phyloP scores from a whole-genome alignment of 2,329 filamentous ascomycete species.

The Xylariaceae sp. region DNA sequence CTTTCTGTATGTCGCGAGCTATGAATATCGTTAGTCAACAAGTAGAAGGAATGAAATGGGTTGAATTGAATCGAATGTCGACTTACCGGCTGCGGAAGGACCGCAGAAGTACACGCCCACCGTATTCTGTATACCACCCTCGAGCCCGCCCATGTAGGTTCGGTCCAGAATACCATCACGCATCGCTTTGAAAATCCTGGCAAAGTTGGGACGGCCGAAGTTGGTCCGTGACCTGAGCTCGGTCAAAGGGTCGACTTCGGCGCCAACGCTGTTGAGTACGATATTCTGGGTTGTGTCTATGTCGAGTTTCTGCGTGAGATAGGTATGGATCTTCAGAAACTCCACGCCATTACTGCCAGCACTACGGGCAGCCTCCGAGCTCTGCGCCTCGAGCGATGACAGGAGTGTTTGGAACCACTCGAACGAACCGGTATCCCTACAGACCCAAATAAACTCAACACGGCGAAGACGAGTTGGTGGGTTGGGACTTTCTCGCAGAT shows the following conservation, averaged over 20 bases:
- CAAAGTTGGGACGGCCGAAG: conserved; percentile 91
- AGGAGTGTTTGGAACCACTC: conserved; percentile 98
- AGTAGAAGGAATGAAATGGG: neutral
- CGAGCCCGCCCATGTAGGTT: conserved; percentile 78
- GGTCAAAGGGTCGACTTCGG: conserved; percentile 82
- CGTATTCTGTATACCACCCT: conserved; percentile 71
- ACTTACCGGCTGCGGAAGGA: conserved; percentile 63
- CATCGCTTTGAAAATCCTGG: conserved; percentile 75
- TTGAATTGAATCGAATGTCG: conserved; percentile 2
- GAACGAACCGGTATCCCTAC: conserved; percentile 90
- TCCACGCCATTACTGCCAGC: conserved; percentile 67
- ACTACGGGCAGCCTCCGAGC: conserved; percentile 62
- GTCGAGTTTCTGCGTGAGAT: conserved; percentile 90
- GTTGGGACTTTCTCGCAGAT: conserved; percentile 84
- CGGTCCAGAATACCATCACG: conserved; percentile 80
- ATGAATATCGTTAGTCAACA: conserved; percentile 40
- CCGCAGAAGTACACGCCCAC: conserved; percentile 98
- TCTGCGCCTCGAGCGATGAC: conserved; percentile 84
- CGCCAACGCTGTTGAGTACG: conserved; percentile 89
- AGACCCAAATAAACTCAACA: conserved; percentile 99
- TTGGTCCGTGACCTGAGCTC: conserved; percentile 87
- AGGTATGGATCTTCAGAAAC: conserved; percentile 97
- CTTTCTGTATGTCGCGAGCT: conserved; percentile 80
- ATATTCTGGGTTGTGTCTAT: conserved; percentile 94
- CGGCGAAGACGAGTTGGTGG: conserved; percentile 83